Base-by-base conservation (phyloP, 2,329 filamentous ascomycete genomes). In the Pseudophaeomoniella oleicola region DNA sequence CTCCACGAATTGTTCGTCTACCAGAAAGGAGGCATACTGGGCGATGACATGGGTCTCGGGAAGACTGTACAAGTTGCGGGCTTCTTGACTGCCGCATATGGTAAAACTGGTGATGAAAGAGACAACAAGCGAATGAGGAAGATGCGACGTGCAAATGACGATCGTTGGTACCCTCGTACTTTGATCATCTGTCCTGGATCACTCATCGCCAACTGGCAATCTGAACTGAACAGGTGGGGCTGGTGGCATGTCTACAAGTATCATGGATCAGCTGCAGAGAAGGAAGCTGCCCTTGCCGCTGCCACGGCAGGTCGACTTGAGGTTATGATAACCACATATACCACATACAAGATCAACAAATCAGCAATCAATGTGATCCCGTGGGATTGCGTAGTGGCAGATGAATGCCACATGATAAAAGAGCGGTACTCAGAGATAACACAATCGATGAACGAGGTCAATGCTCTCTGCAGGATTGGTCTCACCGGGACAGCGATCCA, bases 61-160 rank as follows among this genome's bases (percentile, higher is more conserved):
- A 98, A 98, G 58, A 98, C 90, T 0, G 84, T 98, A 2, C 90
- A 98, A 56, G 84, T 98, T 16, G 90, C 86, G 39, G 82, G 87
- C 0, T 96, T 98, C 45, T 64, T 98, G 15, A 83, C 85, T 0
- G 85, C 78, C 1, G 87, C 86, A 0, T 98, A 94, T 53, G 90
- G 90, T 5, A 98, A 98, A 60, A 92, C 82, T 1, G 88, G 78
- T 1, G 88, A 94, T 47, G 80, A 87, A 53, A 68, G 85, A 35
- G 90, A 98, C 49, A 65, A 62, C 3, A 92, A 92, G 53, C 71
- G 85, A 14, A 87, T 96, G 81, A 74, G 88, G 27, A 90, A 90
- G 53, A 78, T 90, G 52, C 72, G 86, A 16, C 71, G 79, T 36
- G 58, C 63, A 2, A 64, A 59, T 0, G 59, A 53, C 3, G 60